phyloP scores from a whole-genome alignment of 1,139 yeast genomes.

The Magnusiomyces fungicola region DNA sequence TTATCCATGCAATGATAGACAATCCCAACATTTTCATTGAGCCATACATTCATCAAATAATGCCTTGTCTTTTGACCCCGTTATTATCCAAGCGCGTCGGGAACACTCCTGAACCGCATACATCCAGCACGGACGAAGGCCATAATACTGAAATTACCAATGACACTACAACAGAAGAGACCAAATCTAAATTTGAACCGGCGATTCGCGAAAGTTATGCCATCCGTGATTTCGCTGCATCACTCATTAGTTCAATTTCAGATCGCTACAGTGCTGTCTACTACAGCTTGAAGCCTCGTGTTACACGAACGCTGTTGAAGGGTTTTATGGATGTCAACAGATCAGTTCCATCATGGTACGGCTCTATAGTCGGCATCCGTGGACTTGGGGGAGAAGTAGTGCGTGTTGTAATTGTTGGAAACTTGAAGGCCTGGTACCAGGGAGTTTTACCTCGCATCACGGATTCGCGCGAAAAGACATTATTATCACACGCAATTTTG shows the following conservation, averaged over 20 bases:
- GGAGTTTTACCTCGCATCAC: conserved; percentile 28
- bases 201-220: conserved; percentile 26
- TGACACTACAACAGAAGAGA: neutral
- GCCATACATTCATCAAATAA: conserved; percentile 92
- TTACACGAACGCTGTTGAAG: conserved; percentile 82
- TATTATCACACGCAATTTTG: conserved; percentile 26
- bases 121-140: no score
- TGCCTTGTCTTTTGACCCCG: conserved; percentile 90
- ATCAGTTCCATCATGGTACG: conserved; percentile 86
- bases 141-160: neutral
- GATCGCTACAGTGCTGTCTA: conserved; percentile 77
- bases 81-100: conserved; percentile 89
- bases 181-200: neutral
- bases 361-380: conserved; percentile 78
- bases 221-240: conserved; percentile 83
- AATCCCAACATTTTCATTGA: conserved; percentile 86
- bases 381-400: conserved; percentile 86
- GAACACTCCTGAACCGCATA: conserved; percentile 35
- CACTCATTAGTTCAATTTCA: conserved; percentile 69
- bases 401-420: conserved; percentile 76
- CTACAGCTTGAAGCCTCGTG: conserved; percentile 86
- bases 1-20: conserved; percentile 73
- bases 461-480: conserved; percentile 24
- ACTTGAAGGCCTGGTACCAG: conserved; percentile 64
- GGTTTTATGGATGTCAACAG: conserved; percentile 77